Percentiles rank a stretch among this genome's conserved stretches.
phyloP scores from a whole-genome alignment of 768 basidiomycete genomes.

The Mycena capillaripes region DNA sequence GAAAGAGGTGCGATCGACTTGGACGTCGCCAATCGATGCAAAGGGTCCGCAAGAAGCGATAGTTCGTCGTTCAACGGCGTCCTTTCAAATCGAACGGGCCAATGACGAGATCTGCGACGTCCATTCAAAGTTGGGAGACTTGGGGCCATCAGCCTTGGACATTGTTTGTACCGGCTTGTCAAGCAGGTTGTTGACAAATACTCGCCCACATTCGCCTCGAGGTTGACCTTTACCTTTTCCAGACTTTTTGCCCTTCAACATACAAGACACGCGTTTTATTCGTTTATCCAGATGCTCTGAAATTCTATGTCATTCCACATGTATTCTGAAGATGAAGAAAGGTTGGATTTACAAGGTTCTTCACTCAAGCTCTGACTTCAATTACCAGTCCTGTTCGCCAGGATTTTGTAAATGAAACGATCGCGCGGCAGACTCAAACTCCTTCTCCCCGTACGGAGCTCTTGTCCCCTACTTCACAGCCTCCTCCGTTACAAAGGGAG shows the following conservation, averaged over 20 bases:
- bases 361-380: background rate
- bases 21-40: conserved; percentile 6
- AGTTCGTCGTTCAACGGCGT: background rate
- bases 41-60: conserved; percentile 15
- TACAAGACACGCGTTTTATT: conserved; percentile 21
- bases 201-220: background rate
- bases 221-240: background rate
- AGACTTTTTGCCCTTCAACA: background rate
- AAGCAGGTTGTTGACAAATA: background rate
- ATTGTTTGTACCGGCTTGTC: no score
- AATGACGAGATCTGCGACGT: background rate
- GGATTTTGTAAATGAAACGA: conserved; percentile 29
- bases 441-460: conserved; percentile 36
- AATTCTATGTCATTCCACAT: conserved; percentile 15
- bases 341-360: background rate
- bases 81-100: no score
- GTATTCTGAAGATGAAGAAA: conserved; percentile 36
- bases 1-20: conserved; percentile 17
- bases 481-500: background rate
- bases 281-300: conserved; percentile 13
- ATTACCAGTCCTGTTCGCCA: conserved; percentile 21
- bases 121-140: background rate
- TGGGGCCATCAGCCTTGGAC: background rate
- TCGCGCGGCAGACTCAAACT: conserved; percentile 37
- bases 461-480: conserved; percentile 30